Evolutionary conservation across 352 stramenopile genomes (phyloP).

Genomic region (Aphanomyces astaci): DNA sequence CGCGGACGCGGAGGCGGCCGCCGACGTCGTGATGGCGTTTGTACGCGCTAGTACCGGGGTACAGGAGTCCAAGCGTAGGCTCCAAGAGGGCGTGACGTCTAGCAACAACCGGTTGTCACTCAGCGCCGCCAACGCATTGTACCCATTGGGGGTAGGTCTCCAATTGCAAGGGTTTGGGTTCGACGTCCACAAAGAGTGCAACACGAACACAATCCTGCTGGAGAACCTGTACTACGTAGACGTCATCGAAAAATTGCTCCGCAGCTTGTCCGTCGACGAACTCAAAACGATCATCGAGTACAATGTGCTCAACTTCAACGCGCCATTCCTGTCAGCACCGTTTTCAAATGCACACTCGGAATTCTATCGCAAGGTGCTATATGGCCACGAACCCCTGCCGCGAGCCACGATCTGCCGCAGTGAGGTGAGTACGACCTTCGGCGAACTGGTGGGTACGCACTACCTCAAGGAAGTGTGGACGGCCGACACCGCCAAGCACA

Average conservation of each 20-base stretch:
- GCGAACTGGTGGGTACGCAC: conserved; percentile 63
- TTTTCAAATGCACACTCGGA: conserved; percentile 85
- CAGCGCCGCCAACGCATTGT: too few relatives aligned
- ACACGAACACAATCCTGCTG: neutral
- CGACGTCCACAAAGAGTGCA: too few relatives aligned
- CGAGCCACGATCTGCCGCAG: conserved; percentile 82
- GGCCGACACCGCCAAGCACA: conserved; percentile 8
- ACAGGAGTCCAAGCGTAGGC: too few relatives aligned
- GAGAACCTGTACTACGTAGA: neutral
- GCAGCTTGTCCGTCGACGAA: conserved; percentile 29
- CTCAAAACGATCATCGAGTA: conserved; percentile 57
- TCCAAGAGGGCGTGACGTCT: too few relatives aligned
- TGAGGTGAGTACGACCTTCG: conserved; percentile 54
- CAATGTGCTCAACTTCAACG: conserved; percentile 24
- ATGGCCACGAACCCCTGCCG: conserved; percentile 78
- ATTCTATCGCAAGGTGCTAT: conserved; percentile 75
- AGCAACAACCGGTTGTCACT: too few relatives aligned
- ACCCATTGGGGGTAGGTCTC: too few relatives aligned
- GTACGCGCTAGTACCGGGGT: too few relatives aligned
- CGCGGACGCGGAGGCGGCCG: too few relatives aligned
- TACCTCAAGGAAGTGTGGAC: too few relatives aligned
- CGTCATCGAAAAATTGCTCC: conserved; percentile 28
- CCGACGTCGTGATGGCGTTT: too few relatives aligned
- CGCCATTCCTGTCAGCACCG: conserved; percentile 40
- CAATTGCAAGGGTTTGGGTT: too few relatives aligned